A percentile compares a stretch with the other conserved stretches of the same genome.
These are phyloP conservation scores for Dryadomyces sulphureus DNA, from an alignment of 2,329 filamentous ascomycete species.

Conservation along the genomic window DNA sequence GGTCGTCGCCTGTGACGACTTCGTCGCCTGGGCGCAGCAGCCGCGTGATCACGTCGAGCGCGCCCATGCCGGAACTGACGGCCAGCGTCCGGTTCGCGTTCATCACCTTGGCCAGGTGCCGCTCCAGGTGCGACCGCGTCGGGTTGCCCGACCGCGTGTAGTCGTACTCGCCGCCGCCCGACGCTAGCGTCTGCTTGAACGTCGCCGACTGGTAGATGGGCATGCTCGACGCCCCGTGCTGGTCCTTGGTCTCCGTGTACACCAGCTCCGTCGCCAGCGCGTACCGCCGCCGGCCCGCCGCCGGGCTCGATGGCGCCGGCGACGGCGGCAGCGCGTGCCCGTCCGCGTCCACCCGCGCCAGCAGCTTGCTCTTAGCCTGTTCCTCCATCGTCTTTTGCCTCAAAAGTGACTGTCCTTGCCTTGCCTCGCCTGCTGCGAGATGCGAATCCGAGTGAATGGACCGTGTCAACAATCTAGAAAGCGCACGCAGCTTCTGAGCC, in stretches of 20 bases:
- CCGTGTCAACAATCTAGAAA: too few species aligned
- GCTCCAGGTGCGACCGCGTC: slow-evolving; percentile 87
- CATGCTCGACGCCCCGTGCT: slow-evolving; percentile 91
- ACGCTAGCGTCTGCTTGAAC: slow-evolving; percentile 81
- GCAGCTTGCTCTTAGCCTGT: slow-evolving; percentile 29
- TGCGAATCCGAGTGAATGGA: too few species aligned
- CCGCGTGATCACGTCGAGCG: slow-evolving; percentile 88
- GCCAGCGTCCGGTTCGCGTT: slow-evolving; percentile 80
- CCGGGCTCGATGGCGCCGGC: slow-evolving; percentile 81
- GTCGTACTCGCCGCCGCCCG: slow-evolving; percentile 81
- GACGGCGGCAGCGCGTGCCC: slow-evolving; percentile 81
- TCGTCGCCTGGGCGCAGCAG: slow-evolving; percentile 86
- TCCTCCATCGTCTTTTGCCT: neutral
- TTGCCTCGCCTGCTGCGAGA: too few species aligned
- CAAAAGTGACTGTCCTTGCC: neutral
- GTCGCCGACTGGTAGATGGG: slow-evolving; percentile 98
- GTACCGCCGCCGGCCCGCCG: slow-evolving; percentile 68
- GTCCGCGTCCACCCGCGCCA: slow-evolving; percentile 57
- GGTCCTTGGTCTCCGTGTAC: slow-evolving; percentile 89
- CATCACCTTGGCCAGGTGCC: slow-evolving; percentile 98
- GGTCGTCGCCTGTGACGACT: slow-evolving; percentile 90
- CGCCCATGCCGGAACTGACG: slow-evolving; percentile 94
- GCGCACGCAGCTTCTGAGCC: too few species aligned
- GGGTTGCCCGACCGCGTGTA: slow-evolving; percentile 97
- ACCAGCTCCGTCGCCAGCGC: slow-evolving; percentile 92